Evolutionary conservation across 2,329 filamentous ascomycete species (phyloP).

Genomic region (Venturia carpophila): DNA sequence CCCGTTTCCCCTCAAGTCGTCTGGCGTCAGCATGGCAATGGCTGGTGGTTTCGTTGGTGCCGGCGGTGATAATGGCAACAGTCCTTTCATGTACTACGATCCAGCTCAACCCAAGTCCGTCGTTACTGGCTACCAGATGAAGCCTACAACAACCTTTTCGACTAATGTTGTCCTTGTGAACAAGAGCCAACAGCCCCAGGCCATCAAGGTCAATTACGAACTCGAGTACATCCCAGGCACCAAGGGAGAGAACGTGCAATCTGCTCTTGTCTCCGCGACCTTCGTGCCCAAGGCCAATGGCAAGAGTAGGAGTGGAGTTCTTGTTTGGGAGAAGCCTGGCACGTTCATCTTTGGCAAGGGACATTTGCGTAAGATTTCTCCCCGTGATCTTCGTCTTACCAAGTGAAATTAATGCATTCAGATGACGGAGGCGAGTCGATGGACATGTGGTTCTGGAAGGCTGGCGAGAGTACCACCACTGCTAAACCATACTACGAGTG

Average conservation of each 20-base stretch:
- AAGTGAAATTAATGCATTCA: neutral
- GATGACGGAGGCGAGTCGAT: slow-evolving; percentile 2
- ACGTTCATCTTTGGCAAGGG: neutral
- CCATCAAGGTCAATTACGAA: slow-evolving; percentile 12
- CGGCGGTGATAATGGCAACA: slow-evolving; percentile 15
- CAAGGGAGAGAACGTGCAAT: neutral
- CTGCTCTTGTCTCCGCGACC: neutral
- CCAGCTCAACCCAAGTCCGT: neutral
- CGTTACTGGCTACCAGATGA: neutral
- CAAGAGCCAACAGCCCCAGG: slow-evolving; percentile 1
- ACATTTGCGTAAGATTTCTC: slow-evolving; percentile 8
- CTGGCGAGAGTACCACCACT: neutral
- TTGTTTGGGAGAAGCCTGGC: neutral
- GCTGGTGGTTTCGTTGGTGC: slow-evolving; percentile 15
- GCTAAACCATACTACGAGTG: neutral
- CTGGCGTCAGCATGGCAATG: neutral
- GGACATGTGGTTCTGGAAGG: slow-evolving; percentile 2
- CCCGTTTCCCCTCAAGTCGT: neutral
- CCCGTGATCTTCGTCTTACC: neutral
- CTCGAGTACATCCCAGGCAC: slow-evolving; percentile 2
- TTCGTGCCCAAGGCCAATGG: neutral
- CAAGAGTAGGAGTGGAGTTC: neutral
- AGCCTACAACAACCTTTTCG: neutral
- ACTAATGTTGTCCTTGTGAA: slow-evolving; percentile 14
- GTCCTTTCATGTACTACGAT: slow-evolving; percentile 5